These are phyloP conservation scores for Sporothrix euskadiensis DNA, from an alignment of 2,329 filamentous ascomycete species.

Conservation along the genomic window DNA sequence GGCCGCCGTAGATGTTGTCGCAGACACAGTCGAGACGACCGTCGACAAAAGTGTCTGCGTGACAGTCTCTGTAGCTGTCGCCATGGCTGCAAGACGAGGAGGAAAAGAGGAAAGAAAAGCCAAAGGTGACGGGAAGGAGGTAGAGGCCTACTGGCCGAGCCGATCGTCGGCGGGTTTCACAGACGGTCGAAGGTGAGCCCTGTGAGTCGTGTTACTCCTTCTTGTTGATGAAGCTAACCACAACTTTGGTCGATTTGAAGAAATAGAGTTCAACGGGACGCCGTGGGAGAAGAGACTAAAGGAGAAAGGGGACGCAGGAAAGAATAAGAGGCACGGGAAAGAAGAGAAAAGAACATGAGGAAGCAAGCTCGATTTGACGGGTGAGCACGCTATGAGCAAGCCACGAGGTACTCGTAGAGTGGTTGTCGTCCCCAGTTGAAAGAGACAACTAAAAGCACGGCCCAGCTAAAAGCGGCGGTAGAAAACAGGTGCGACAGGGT, in stretches of 20 bases:
- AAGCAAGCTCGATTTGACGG: neutral
- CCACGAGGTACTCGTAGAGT: neutral
- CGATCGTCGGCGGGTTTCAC: neutral
- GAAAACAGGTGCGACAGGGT: neutral
- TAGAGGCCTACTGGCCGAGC: neutral
- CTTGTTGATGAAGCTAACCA: neutral
- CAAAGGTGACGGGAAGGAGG: neutral
- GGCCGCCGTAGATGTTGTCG: constrained; percentile 39
- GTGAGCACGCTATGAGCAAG: neutral
- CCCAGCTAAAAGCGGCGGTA: neutral
- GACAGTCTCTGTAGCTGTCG: constrained; percentile 32
- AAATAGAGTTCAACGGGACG: neutral
- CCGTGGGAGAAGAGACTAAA: neutral
- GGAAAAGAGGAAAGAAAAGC: neutral
- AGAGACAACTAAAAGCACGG: neutral
- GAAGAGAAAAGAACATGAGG: neutral
- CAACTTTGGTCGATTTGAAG: neutral
- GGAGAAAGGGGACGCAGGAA: neutral
- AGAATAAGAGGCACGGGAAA: neutral
- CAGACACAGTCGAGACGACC: constrained; percentile 25
- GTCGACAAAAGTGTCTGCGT: constrained; percentile 30
- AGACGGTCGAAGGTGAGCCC: neutral
- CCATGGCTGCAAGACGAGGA: constrained; percentile 31
- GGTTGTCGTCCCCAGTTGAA: neutral
- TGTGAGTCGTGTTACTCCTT: neutral